These are phyloP conservation scores for Penicillium robsamsonii DNA, from an alignment of 495 filamentous ascomycete species.

Conservation along the genomic window DNA sequence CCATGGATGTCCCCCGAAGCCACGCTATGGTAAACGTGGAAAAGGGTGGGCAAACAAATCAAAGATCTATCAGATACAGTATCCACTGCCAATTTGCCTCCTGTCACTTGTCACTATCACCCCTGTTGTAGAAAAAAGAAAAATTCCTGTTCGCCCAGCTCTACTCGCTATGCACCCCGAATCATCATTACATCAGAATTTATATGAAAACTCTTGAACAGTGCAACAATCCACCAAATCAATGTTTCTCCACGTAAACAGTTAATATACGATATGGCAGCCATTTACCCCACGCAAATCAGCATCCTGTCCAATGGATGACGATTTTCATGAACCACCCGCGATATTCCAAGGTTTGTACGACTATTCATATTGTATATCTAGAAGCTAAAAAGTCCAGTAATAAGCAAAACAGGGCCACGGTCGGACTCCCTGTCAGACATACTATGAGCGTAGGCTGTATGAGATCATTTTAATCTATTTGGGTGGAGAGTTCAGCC, in stretches of 20 bases:
- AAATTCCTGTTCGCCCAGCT: constrained; percentile 4
- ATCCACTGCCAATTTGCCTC: constrained; percentile 19
- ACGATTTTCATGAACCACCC: background rate
- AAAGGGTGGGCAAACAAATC: constrained; percentile 16
- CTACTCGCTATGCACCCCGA: constrained; percentile 4
- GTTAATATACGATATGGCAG: background rate
- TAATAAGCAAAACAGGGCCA: background rate
- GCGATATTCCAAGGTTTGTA: background rate
- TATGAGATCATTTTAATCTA: constrained; percentile 40
- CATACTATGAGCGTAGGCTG: constrained; percentile 14
- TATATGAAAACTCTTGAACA: constrained; percentile 6
- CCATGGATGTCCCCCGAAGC: constrained; percentile 21
- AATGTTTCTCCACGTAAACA: background rate
- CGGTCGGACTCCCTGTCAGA: constrained; percentile 10
- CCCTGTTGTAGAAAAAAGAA: background rate
- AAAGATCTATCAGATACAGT: constrained; percentile 2
- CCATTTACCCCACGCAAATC: background rate
- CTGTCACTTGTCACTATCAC: constrained; percentile 13
- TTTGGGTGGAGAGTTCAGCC: constrained; percentile 33
- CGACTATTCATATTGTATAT: background rate
- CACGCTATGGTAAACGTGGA: constrained; percentile 15
- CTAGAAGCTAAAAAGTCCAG: background rate
- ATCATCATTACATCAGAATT: constrained; percentile 32
- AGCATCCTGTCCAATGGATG: background rate
- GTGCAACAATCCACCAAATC: constrained; percentile 12